Percentiles rank a stretch among this genome's conserved stretches.
phyloP scores from a whole-genome alignment of 805 yeast species.

The Zygosaccharomyces pseudorouxii region DNA sequence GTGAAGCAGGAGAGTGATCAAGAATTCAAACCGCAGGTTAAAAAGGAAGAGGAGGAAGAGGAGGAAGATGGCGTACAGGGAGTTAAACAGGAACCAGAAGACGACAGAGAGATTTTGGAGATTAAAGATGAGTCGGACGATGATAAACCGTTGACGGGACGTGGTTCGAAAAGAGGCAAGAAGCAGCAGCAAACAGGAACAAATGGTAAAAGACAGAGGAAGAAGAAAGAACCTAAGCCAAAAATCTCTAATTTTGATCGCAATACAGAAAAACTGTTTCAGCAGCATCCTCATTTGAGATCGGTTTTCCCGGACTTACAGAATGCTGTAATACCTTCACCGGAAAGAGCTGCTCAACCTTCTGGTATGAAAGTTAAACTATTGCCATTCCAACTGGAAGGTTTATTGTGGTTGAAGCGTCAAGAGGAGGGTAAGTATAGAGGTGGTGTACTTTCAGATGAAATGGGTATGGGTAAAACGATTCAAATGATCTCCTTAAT shows the following conservation, averaged over 20 bases:
- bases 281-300: conserved; percentile 72
- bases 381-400: conserved; percentile 91
- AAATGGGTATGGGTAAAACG: conserved; percentile 99
- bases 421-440: conserved; percentile 64
- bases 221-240: conserved; percentile 18
- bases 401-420: conserved; percentile 77
- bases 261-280: conserved; percentile 61
- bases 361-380: conserved; percentile 65
- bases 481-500: conserved; percentile 90
- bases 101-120: not conserved
- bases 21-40: not conserved
- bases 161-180: conserved; percentile 17
- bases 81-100: too few species aligned
- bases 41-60: conserved; percentile 1
- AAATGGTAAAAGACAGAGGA: conserved; percentile 17
- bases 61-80: not conserved
- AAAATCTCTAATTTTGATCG: conserved; percentile 63
- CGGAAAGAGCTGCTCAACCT: conserved; percentile 68
- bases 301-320: conserved; percentile 66
- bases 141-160: not conserved
- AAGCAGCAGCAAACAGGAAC: conserved; percentile 25
- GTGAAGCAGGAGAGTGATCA: conserved; percentile 4
- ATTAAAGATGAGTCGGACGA: conserved; percentile 5
- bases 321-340: conserved; percentile 42
- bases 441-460: conserved; percentile 96